A percentile compares a stretch with the other conserved stretches of the same genome.
Conservation (phyloP, 257 asterid species). For the Catharanthus roseus region DNA sequence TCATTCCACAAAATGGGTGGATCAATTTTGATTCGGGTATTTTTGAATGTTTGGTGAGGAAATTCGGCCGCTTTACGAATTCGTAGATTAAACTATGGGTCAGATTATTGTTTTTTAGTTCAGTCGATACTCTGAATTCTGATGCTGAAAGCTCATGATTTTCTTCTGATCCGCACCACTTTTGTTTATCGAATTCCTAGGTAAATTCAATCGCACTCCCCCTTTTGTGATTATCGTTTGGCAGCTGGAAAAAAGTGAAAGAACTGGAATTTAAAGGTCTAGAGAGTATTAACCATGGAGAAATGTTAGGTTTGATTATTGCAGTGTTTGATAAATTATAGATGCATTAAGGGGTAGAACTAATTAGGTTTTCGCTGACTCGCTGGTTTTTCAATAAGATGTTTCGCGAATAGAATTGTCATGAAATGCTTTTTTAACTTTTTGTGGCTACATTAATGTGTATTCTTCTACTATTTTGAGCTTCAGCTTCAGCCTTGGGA, state of each 20-base stretch:
- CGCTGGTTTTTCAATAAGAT: background rate
- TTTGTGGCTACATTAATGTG: background rate
- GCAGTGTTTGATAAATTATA: background rate
- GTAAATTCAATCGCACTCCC: background rate
- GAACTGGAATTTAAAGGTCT: too few relatives aligned
- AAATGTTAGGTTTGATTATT: too few relatives aligned
- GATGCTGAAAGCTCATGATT: background rate
- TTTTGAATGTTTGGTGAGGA: constrained; percentile 2
- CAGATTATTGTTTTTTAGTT: background rate
- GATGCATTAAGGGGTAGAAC: background rate
- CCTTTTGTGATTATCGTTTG: background rate
- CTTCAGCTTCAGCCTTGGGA: constrained; percentile 8
- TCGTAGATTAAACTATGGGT: too few relatives aligned
- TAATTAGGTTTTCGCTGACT: background rate
- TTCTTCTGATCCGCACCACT: background rate
- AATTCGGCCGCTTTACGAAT: background rate
- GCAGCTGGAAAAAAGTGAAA: background rate
- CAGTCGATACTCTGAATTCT: background rate
- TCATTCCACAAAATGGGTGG: background rate
- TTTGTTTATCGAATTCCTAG: background rate
- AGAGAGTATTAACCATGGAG: too few relatives aligned
- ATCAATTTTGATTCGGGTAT: background rate
- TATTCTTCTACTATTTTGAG: background rate
- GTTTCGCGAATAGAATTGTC: background rate
- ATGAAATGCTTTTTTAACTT: background rate